These are phyloP conservation scores for Elongisporangium anandrum DNA, from an alignment of 352 stramenopile genomes.

Conservation along the genomic window DNA sequence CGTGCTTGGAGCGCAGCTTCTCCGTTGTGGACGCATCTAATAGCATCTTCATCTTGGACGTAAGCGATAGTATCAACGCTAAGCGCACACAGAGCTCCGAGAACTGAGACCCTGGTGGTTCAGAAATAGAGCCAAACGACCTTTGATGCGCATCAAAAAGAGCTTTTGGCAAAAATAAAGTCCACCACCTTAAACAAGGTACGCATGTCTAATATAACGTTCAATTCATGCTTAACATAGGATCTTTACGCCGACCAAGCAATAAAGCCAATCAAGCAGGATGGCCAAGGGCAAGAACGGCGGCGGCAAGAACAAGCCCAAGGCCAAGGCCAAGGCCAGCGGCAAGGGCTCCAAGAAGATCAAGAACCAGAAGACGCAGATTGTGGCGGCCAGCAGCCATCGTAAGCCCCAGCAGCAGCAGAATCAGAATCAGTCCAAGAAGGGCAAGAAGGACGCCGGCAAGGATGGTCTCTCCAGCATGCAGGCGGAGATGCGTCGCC, in stretches of 20 bases:
- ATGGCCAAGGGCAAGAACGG: constrained; percentile 20
- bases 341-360: constrained; percentile 21
- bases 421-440: constrained; percentile 16
- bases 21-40: constrained; percentile 55
- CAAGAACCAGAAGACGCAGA: constrained; percentile 8
- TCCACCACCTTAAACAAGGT: neutral
- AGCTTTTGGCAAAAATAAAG: neutral
- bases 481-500: constrained; percentile 80
- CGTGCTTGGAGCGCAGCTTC: constrained; percentile 73
- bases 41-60: constrained; percentile 26
- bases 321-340: constrained; percentile 6
- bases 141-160: neutral
- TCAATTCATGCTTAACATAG: neutral
- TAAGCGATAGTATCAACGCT: neutral
- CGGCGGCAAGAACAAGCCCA: constrained; percentile 16
- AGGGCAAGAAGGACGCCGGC: constrained; percentile 11
- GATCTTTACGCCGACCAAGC: neutral
- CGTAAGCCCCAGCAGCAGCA: constrained; percentile 21
- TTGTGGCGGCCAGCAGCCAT: constrained; percentile 15
- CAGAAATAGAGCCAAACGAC: constrained; percentile 1
- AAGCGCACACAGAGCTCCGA: too few relatives aligned
- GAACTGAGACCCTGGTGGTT: neutral
- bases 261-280: constrained; percentile 9
- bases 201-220: neutral
- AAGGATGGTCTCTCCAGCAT: constrained; percentile 46